phyloP scores from a whole-genome alignment of 1,139 yeast genomes.

The Komagataea norvegica region DNA sequence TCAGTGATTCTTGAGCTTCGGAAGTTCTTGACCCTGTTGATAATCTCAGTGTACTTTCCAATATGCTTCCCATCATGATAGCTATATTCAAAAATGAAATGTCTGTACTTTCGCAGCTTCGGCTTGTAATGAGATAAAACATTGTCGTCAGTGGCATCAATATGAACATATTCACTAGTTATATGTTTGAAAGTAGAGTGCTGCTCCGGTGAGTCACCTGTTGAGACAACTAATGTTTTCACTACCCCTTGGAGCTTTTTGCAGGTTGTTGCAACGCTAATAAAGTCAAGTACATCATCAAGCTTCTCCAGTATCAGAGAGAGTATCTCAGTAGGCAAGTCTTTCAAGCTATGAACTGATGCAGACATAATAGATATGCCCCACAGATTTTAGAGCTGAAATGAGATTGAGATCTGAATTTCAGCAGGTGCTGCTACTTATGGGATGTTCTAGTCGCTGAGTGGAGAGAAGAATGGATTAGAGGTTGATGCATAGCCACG shows the following conservation, averaged over 20 bases:
- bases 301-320: background rate
- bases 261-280: conserved; percentile 2
- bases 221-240: conserved; percentile 3
- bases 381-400: too few relatives aligned
- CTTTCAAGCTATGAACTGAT: too few relatives aligned
- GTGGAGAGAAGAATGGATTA: too few relatives aligned
- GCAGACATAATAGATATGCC: too few relatives aligned
- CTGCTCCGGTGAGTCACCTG: conserved; percentile 9
- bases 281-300: conserved; percentile 5
- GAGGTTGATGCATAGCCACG: too few relatives aligned
- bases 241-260: conserved; percentile 6
- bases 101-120: conserved; percentile 1
- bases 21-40: background rate
- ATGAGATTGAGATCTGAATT: too few relatives aligned
- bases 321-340: conserved; percentile 5
- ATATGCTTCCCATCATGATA: background rate
- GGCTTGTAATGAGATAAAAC: conserved; percentile 1
- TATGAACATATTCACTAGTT: conserved; percentile 4
- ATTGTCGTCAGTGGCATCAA: conserved; percentile 1
- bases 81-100: conserved; percentile 9
- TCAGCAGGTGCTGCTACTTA: too few relatives aligned
- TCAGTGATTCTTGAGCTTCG: conserved; percentile 4
- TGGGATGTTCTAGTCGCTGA: too few relatives aligned
- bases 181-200: conserved; percentile 3
- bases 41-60: background rate